These are phyloP conservation scores for Pseudopediastrum boryanum DNA, from an alignment of 139 green algal genomes.

Conservation along the genomic window DNA sequence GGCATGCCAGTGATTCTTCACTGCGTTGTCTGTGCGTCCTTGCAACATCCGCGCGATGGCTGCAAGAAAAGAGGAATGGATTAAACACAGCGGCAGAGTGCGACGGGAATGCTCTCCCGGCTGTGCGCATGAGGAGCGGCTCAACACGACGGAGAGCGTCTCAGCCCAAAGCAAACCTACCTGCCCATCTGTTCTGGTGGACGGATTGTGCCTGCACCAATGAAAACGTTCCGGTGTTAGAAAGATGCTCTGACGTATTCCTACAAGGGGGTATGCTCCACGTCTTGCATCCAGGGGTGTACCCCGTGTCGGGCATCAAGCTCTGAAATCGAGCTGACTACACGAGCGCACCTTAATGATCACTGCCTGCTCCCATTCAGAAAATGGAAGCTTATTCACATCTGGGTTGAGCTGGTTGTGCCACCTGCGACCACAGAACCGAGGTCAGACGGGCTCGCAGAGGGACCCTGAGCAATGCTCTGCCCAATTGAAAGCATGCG, in stretches of 20 bases:
- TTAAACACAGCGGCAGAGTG: no score
- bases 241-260: no score
- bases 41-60: conserved; percentile 69
- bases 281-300: no score
- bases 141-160: neutral
- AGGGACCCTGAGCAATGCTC: no score
- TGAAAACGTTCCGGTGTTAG: no score
- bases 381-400: conserved; percentile 63
- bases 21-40: conserved; percentile 67
- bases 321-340: no score
- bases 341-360: conserved; percentile 61
- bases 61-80: conserved; percentile 13
- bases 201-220: conserved; percentile 49
- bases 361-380: conserved; percentile 64
- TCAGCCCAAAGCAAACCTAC: conserved; percentile 10
- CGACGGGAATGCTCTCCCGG: no score
- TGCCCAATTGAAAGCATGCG: no score
- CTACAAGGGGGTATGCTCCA: neutral
- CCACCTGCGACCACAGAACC: conserved; percentile 43
- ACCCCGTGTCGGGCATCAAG: neutral
- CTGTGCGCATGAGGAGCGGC: neutral
- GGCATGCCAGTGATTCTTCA: conserved; percentile 74
- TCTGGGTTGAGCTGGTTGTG: conserved; percentile 67
- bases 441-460: no score
- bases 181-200: conserved; percentile 58